Base-by-base conservation (phyloP, 352 stramenopile species). In the Globisporangium cylindrosporum region DNA sequence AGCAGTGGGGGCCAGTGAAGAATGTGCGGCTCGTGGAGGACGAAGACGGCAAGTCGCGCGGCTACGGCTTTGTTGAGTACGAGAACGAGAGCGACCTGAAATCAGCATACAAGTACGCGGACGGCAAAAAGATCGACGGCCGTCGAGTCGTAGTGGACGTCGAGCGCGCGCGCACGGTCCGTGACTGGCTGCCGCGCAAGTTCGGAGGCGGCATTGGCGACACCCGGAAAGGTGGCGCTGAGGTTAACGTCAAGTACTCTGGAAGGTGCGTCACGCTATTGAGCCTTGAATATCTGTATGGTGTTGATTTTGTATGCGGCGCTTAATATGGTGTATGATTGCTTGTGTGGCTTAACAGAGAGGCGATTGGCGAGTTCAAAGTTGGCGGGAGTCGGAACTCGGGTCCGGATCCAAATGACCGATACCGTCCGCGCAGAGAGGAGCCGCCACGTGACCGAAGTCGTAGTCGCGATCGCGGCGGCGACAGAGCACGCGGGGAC, bases 41-140 rank as follows among this genome's bases (percentile, higher is more conserved):
- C 62, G 68, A 80, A 38, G 77, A 93, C 46, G 93, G 90, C 58
- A 98, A 98, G 71, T 97, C 93, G 46, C 82, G 90, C 34, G 97
- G 97, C 51, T 99, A 99, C 79, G 97, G 85, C 9, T 99, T 99
- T 76, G 88, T 99, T n/a, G 97, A 99, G 80, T 99, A 98, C 76
- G 95, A 98, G 69, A 92, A 97, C 70, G 97, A 99, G 76, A 89
- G 92, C 59, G 98, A 99, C 72, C 92, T 99, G 84, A 98, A 98
- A 71, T 72, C 84, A 1, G 97, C 97, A 1, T 99, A 98, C 87
- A 96, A 98, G 67, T 82, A 86, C 53, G 91, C 93, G 0, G 93
- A 99, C 80, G 96, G 91, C 64, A 98, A 98, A 78, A 97, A 96
- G 76, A 96, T 99, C 62, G 97, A 99, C 73, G 97, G 97, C 15